phyloP scores from a whole-genome alignment of 2,329 filamentous ascomycete genomes.

The Penicillium polonicum region DNA sequence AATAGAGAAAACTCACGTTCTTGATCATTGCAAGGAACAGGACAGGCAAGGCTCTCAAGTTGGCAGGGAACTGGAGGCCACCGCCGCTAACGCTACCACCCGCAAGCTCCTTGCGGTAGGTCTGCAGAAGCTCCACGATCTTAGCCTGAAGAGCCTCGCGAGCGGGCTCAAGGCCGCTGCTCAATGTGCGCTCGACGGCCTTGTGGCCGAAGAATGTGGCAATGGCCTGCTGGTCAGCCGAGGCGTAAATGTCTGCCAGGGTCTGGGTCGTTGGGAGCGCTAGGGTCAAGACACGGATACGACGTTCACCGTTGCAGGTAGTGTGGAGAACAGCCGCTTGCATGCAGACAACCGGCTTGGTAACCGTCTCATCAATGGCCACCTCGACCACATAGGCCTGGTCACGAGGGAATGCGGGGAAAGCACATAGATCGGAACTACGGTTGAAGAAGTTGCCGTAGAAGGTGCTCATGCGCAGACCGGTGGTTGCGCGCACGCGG shows the following conservation, averaged over 20 bases:
- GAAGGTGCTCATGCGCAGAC: conserved; percentile 93
- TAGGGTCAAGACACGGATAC: conserved; percentile 91
- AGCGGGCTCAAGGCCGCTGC: conserved; percentile 83
- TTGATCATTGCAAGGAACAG: conserved; percentile 95
- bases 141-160: conserved; percentile 89
- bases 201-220: conserved; percentile 96
- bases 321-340: conserved; percentile 95
- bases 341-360: conserved; percentile 86
- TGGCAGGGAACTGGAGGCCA: conserved; percentile 89
- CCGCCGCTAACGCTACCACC: conserved; percentile 92
- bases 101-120: conserved; percentile 94
- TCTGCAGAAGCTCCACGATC: conserved; percentile 86
- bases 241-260: conserved; percentile 87
- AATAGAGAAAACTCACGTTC: conserved; percentile 62
- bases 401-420: conserved; percentile 95
- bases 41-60: conserved; percentile 81
- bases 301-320: conserved; percentile 93
- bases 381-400: conserved; percentile 98
- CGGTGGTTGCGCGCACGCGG: conserved; percentile 90
- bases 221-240: conserved; percentile 90
- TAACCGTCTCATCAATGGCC: conserved; percentile 91
- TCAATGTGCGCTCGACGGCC: conserved; percentile 85
- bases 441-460: conserved; percentile 99
- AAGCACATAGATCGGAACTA: conserved; percentile 94
- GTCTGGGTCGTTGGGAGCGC: conserved; percentile 89